Conservation (phyloP, 2,329 filamentous ascomycete species). For the Fusarium chaquense region DNA sequence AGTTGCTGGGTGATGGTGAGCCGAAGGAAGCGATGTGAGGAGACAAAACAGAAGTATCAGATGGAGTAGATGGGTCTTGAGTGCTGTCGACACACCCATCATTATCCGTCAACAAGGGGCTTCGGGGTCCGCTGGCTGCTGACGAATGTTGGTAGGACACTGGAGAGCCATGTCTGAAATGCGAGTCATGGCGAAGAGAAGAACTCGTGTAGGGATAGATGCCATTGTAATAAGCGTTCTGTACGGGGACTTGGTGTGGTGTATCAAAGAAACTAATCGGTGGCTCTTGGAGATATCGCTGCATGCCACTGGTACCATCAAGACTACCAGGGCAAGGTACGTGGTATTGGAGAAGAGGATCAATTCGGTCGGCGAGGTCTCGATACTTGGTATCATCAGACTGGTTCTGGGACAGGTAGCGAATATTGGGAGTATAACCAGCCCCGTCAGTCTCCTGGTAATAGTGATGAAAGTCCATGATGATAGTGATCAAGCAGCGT, state of each 20-base stretch:
- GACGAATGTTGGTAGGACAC: conserved; percentile 37
- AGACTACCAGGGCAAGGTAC: background rate
- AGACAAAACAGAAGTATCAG: conserved; percentile 26
- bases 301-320: conserved; percentile 19
- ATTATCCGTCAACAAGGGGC: conserved; percentile 34
- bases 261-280: conserved; percentile 12
- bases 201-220: conserved; percentile 12
- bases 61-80: conserved; percentile 37
- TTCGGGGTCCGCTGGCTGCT: conserved; percentile 33
- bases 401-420: background rate
- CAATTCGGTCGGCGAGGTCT: conserved; percentile 24
- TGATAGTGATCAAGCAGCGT: background rate
- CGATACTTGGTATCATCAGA: conserved; percentile 2
- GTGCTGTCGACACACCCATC: conserved; percentile 33
- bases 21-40: conserved; percentile 22
- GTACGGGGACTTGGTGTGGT: background rate
- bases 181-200: conserved; percentile 2
- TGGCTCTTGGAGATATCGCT: conserved; percentile 34
- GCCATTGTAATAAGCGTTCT: background rate
- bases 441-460: background rate
- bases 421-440: background rate
- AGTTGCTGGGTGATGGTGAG: conserved; percentile 19
- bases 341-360: conserved; percentile 25
- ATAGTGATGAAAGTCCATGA: conserved; percentile 14
- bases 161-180: conserved; percentile 34